Evolutionary conservation across 768 basidiomycete species (phyloP).

Genomic region (Kwoniella sp.): DNA sequence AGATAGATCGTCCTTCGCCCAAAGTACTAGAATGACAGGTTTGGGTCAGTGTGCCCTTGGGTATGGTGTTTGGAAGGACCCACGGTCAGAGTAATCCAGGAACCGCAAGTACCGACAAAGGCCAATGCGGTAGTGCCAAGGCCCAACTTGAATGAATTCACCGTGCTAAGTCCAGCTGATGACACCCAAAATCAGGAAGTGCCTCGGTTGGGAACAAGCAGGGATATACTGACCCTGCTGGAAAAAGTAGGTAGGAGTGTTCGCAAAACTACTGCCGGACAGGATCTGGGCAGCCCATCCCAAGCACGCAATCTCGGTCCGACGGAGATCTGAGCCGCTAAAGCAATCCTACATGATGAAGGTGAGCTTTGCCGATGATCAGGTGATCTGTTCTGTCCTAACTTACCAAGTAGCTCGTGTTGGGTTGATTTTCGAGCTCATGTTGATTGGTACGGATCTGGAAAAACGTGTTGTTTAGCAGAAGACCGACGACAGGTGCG

Average conservation of each 20-base stretch:
- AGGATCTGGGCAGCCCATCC: conserved; percentile 12
- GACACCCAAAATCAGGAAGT: no score
- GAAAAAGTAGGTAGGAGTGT: conserved; percentile 28
- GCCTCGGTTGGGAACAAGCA: no score
- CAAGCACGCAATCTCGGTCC: conserved; percentile 35
- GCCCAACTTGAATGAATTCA: conserved; percentile 26
- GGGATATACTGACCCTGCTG: conserved; percentile 7
- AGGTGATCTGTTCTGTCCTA: not conserved
- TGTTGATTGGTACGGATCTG: conserved; percentile 10
- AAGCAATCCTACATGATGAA: conserved; percentile 45
- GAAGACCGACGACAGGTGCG: not conserved
- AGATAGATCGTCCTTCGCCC: not conserved
- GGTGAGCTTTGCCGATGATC: conserved; percentile 41
- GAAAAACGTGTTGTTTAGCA: not conserved
- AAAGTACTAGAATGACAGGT: no score
- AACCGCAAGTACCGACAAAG: conserved; percentile 37
- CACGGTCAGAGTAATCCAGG: conserved; percentile 25
- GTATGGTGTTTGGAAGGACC: not conserved
- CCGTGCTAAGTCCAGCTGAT: conserved; percentile 33
- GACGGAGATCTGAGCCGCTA: conserved; percentile 31
- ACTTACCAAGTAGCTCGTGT: not conserved
- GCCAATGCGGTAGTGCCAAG: conserved; percentile 26
- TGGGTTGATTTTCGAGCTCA: not conserved
- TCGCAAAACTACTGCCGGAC: not conserved
- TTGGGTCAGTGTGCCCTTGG: no score